Evolutionary conservation across 2,329 filamentous ascomycete species (phyloP), one percentile per base, ranked within the genome.

Genomic region (Pestalotiopsis sp.): DNA sequence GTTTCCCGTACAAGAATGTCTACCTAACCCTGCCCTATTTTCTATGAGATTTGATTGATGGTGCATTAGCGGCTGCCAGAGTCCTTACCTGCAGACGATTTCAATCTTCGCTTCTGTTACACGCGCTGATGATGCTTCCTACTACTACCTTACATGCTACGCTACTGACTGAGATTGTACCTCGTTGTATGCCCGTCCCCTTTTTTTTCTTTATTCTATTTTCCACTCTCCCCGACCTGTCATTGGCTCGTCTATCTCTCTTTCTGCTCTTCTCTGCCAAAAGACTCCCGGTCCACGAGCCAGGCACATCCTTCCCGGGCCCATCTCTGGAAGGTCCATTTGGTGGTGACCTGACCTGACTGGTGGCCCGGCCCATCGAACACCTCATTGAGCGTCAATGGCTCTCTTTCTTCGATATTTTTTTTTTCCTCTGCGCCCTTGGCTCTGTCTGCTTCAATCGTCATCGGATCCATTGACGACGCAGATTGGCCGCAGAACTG

Each of bases 61-160:
- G 72, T 80, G 79, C 78, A 79, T 81, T 81, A 81, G 80, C 76
- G 76, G 76, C 79, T 77, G 77, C 76, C 72, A 74, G 72, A 72
- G 72, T 72, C 70, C 71, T 73, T 72, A 78, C 72, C 68, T 72
- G 71, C 71, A 74, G 73, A 72, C 72, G 71, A 72, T 74, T n/a
- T n/a, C 45, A 20, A 52, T 52, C 31, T 36, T 52, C 45, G 45
- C 45, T 52, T 52, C 45, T 52, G 45, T 20, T 17, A 52, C 45
- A n/a, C 45, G 31, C 31, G 31, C 31, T 36, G 31, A 36, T 36
- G 31, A 36, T 36, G 31, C 31, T 36, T 36, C 31, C 31, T 36
- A 36, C 31, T 36, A 36, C 31, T 36, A 36, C 31, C 27, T 3
- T 36, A 36, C 31, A 36, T 36, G 31, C 7, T 9, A 9, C 6